Base-by-base conservation (phyloP, 2,329 filamentous ascomycete genomes). In the Hymenoscyphus scutula region DNA sequence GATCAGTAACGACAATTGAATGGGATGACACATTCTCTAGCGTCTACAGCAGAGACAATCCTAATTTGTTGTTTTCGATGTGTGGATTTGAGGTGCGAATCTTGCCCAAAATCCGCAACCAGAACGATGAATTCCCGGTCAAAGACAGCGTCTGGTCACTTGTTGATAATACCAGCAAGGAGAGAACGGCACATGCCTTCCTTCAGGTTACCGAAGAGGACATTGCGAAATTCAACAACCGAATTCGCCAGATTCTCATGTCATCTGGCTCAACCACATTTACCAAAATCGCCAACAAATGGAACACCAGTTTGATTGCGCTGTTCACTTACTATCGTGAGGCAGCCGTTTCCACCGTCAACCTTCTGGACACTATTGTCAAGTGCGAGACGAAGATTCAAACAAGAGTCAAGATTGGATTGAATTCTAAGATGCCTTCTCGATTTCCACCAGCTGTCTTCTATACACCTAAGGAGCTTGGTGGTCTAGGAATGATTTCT, bases 321-420 rank as follows among this genome's bases (percentile, higher is more conserved):
- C 84, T 99, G 29, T 99, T 99, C 79, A 98, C 95, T 0, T 99
- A 99, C 77, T 99, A 99, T 75, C 91, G 95, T 75, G 95, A 99
- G 75, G 95, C 95, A 56, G 95, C 95, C 17, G 94, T 98, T 1
- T 97, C 94, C 0, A 99, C 96, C 0, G 91, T 98, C 64, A 90
- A 92, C 65, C 82, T 99, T 4, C 84, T 99, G 2, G 95, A 99
- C 74, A 97, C 94, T 0, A 99, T 99, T 70, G 95, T 99, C 75
- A 99, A 99, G 79, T 99, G 95, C 70, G 95, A 99, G 78, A 99
- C 96, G 15, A 99, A 99, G 82, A 99, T 99, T 60, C 95, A 99
- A 78, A 99, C 95, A 4, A 87, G 95, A 74, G 95, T 99, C 71
- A 99, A 99, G 84, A 99, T 99, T 71, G 95, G 95, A 2, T 78